phyloP scores from a whole-genome alignment of 352 stramenopile species.

The Thraustotheca clavata region DNA sequence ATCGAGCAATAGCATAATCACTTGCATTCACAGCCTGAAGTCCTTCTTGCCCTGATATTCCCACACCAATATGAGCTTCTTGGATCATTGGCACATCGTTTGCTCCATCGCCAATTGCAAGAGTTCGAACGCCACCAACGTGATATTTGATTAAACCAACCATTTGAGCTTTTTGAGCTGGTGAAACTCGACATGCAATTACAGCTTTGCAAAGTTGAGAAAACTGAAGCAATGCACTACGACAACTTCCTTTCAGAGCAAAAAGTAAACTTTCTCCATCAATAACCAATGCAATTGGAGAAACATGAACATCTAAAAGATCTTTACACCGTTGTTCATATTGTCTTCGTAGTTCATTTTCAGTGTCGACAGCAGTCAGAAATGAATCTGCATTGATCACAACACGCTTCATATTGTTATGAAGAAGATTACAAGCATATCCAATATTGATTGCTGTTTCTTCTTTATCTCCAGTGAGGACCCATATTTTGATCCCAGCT shows the following conservation, averaged over 20 bases:
- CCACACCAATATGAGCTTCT: slow-evolving; percentile 85
- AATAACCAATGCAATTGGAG: slow-evolving; percentile 39
- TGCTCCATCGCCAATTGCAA: slow-evolving; percentile 90
- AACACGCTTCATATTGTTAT: slow-evolving; percentile 69
- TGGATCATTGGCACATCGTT: slow-evolving; percentile 96
- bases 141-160: slow-evolving; percentile 72
- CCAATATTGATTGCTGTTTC: slow-evolving; percentile 94
- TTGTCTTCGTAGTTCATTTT: slow-evolving; percentile 31
- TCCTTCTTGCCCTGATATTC: slow-evolving; percentile 88
- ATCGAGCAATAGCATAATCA: slow-evolving; percentile 91
- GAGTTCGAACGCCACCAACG: slow-evolving; percentile 38
- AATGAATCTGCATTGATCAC: slow-evolving; percentile 53
- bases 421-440: slow-evolving; percentile 58
- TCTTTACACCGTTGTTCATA: slow-evolving; percentile 20
- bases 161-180: slow-evolving; percentile 81
- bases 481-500: slow-evolving; percentile 90
- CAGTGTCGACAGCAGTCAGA: slow-evolving; percentile 37
- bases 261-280: slow-evolving; percentile 64
- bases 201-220: slow-evolving; percentile 81
- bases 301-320: neutral
- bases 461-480: slow-evolving; percentile 92
- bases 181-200: slow-evolving; percentile 80
- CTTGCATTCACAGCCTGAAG: slow-evolving; percentile 90
- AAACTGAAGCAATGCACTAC: slow-evolving; percentile 45
- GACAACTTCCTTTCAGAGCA: slow-evolving; percentile 36